These are phyloP conservation scores for Kwoniella mangroviensis DNA, from an alignment of 768 basidiomycete species.

Conservation along the genomic window DNA sequence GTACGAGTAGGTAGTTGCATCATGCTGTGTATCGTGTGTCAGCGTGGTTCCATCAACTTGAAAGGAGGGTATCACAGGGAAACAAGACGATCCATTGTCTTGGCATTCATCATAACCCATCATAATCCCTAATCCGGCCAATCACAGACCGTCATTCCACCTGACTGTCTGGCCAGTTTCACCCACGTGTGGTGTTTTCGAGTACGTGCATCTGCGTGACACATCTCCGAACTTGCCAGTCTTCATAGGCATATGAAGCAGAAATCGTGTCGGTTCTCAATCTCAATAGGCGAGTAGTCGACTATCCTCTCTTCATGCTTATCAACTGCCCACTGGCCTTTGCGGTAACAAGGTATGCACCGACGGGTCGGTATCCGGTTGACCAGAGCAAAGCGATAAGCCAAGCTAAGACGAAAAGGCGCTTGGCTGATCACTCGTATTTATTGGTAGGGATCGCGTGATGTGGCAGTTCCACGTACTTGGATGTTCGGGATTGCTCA, in stretches of 20 bases:
- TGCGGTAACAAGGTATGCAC: neutral
- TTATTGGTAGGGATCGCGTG: neutral
- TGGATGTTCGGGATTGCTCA: neutral
- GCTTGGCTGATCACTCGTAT: no score
- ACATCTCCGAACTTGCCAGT: no score
- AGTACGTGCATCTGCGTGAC: no score
- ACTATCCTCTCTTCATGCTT: no score
- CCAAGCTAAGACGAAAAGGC: no score
- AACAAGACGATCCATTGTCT: conserved; percentile 7
- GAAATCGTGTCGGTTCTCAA: neutral
- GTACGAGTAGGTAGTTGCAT: conserved; percentile 9
- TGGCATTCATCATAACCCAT: conserved; percentile 20
- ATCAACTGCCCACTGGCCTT: neutral
- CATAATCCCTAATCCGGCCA: neutral
- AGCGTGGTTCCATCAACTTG: neutral
- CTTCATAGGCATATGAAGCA: neutral
- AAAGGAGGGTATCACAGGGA: neutral
- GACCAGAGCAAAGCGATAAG: neutral
- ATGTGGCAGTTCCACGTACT: neutral
- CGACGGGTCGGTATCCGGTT: neutral
- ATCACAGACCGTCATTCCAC: neutral
- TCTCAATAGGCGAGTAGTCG: neutral
- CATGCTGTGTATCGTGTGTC: conserved; percentile 19
- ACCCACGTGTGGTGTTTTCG: neutral
- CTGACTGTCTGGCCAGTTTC: neutral